phyloP scores from a whole-genome alignment of 2,329 filamentous ascomycete genomes.

The Acrodontium crateriforme region DNA sequence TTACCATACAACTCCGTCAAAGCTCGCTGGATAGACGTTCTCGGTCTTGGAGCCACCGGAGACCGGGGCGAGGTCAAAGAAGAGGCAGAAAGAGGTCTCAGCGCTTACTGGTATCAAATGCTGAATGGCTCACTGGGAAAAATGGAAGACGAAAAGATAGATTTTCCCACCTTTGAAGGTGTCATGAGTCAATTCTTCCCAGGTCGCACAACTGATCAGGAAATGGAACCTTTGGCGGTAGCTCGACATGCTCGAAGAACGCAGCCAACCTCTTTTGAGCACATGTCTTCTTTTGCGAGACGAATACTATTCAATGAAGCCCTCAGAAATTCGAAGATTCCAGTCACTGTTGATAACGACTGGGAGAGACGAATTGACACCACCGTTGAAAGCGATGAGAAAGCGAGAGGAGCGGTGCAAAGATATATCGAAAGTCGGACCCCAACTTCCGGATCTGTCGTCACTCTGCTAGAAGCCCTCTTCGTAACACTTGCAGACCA shows the following conservation, averaged over 20 bases:
- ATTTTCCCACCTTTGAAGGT: conserved; percentile 31
- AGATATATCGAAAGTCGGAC: conserved; percentile 31
- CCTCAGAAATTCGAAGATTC: conserved; percentile 27
- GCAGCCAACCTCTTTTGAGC: conserved; percentile 11
- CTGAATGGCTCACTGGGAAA: conserved; percentile 34
- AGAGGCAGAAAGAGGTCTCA: conserved; percentile 77
- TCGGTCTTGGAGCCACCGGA: conserved; percentile 56
- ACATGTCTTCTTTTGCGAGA: conserved; percentile 24
- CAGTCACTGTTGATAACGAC: conserved; percentile 48
- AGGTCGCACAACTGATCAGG: conserved; percentile 15
- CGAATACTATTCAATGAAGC: conserved; percentile 47
- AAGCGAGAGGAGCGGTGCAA: conserved; percentile 46
- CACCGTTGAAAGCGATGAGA: conserved; percentile 54
- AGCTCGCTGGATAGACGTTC: conserved; percentile 76
- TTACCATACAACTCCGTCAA: conserved; percentile 65
- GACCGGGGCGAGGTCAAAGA: conserved; percentile 75
- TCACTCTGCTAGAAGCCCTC: conserved; percentile 11
- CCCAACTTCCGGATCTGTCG: conserved; percentile 27
- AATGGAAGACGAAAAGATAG: conserved; percentile 14
- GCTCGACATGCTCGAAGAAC: conserved; percentile 8
- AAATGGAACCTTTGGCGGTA: conserved; percentile 12
- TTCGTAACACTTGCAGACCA: conserved; percentile 11
- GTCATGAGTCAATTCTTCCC: conserved; percentile 34
- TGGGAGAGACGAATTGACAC: conserved; percentile 74
- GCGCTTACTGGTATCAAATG: conserved; percentile 59